A percentile compares a stretch with the other conserved stretches of the same genome.
phyloP scores from a whole-genome alignment of 495 filamentous ascomycete species.

The Neurospora sp. region DNA sequence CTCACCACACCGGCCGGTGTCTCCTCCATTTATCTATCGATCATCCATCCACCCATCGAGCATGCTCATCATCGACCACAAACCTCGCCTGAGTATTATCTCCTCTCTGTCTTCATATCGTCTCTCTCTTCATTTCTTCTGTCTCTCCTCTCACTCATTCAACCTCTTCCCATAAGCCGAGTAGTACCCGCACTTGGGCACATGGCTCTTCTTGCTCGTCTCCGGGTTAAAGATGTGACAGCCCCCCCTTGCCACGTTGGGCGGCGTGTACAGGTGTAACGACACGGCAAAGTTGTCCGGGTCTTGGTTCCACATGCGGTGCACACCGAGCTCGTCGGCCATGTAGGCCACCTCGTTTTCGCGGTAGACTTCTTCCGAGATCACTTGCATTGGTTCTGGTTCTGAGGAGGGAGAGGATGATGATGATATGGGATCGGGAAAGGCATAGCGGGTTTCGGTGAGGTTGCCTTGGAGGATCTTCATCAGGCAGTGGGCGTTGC shows the following conservation, averaged over 20 bases:
- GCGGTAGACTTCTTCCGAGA: slow-evolving; percentile 42
- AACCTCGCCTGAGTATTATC: not conserved
- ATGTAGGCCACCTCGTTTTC: slow-evolving; percentile 35
- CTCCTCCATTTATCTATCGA: no score
- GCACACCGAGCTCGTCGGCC: slow-evolving; percentile 57
- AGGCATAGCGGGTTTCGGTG: slow-evolving; percentile 69
- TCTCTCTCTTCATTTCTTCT: not conserved
- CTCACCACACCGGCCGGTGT: not conserved
- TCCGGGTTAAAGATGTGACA: slow-evolving; percentile 61
- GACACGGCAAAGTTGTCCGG: slow-evolving; percentile 65
- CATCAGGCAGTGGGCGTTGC: slow-evolving; percentile 68
- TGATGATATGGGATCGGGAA: slow-evolving; percentile 46
- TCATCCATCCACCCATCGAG: not conserved
- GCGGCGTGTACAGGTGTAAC: slow-evolving; percentile 83
- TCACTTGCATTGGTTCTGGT: slow-evolving; percentile 35
- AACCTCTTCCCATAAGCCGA: slow-evolving; percentile 42
- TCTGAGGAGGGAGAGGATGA: slow-evolving; percentile 40
- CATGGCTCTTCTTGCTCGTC: slow-evolving; percentile 63
- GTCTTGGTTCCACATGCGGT: slow-evolving; percentile 68
- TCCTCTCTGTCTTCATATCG: not conserved
- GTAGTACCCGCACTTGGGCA: slow-evolving; percentile 55
- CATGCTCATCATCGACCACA: not conserved
- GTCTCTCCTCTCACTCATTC: slow-evolving; percentile 10
- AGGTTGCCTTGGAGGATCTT: slow-evolving; percentile 65
- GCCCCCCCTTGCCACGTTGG: slow-evolving; percentile 67